phyloP scores from a whole-genome alignment of 2,329 filamentous ascomycete genomes.

The Ilyonectria destructans region DNA sequence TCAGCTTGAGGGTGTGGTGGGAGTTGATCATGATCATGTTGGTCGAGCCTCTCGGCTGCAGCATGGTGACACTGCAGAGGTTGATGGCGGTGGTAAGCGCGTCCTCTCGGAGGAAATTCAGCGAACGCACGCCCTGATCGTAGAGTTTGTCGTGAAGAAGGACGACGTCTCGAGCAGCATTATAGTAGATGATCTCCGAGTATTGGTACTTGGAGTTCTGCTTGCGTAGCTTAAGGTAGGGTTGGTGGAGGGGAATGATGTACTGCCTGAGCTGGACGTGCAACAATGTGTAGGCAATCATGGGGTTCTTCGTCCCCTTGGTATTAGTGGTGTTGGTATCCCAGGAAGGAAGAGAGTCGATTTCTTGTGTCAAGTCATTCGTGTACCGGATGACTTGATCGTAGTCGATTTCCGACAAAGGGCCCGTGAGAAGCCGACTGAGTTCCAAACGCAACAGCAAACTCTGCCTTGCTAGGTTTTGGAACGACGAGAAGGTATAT shows the following conservation, averaged over 20 bases:
- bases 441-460: slow-evolving; percentile 71
- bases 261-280: slow-evolving; percentile 75
- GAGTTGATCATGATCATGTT: slow-evolving; percentile 77
- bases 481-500: slow-evolving; percentile 74
- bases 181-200: slow-evolving; percentile 76
- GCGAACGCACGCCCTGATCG: slow-evolving; percentile 71
- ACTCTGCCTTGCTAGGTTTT: slow-evolving; percentile 71
- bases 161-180: slow-evolving; percentile 74
- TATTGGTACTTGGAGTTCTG: slow-evolving; percentile 75
- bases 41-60: slow-evolving; percentile 72
- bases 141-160: slow-evolving; percentile 74
- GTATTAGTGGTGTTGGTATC: slow-evolving; percentile 56
- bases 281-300: slow-evolving; percentile 73
- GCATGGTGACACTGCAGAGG: slow-evolving; percentile 73
- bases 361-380: slow-evolving; percentile 74
- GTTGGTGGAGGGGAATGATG: slow-evolving; percentile 74
- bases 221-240: slow-evolving; percentile 73
- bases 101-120: slow-evolving; percentile 75
- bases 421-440: slow-evolving; percentile 70
- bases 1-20: slow-evolving; percentile 72
- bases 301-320: slow-evolving; percentile 66
- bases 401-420: slow-evolving; percentile 71
- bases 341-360: slow-evolving; percentile 74
- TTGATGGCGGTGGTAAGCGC: slow-evolving; percentile 74
- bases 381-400: slow-evolving; percentile 75